phyloP scores from a whole-genome alignment of 164 flowering plant genomes.

The Taxillus chinensis region DNA sequence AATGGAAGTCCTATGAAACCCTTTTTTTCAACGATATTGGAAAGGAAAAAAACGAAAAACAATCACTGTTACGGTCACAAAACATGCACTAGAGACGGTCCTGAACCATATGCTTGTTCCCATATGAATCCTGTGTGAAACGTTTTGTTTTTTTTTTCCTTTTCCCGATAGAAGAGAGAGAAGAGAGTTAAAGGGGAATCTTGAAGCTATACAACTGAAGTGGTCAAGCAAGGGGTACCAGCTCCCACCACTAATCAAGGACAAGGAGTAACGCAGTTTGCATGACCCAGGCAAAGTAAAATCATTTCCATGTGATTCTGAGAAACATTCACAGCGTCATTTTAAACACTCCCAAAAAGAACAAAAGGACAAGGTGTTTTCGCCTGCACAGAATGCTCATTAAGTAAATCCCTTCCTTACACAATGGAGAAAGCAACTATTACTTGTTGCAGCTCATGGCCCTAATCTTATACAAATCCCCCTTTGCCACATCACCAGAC shows the following conservation, averaged over 20 bases:
- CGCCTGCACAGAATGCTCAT: background rate
- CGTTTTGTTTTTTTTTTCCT: too few species aligned
- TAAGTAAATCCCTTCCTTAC: background rate
- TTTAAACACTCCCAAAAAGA: background rate
- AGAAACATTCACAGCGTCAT: background rate
- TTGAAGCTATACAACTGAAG: too few species aligned
- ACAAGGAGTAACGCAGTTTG: background rate
- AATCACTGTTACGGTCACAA: too few species aligned
- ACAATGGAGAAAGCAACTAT: background rate
- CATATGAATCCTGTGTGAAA: too few species aligned
- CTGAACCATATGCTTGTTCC: too few species aligned
- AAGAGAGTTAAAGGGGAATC: too few species aligned
- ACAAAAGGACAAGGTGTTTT: background rate
- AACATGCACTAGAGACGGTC: too few species aligned
- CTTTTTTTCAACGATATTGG: too few species aligned
- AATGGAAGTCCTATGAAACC: too few species aligned
- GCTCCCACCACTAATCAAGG: background rate
- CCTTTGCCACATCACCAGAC: background rate
- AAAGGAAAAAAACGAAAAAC: too few species aligned
- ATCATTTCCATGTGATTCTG: background rate
- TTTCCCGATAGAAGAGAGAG: too few species aligned
- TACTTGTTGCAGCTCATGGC: background rate
- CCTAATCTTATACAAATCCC: background rate
- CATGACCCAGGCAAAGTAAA: background rate
- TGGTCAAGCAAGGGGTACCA: too few species aligned